Percentiles rank a stretch among this genome's conserved stretches.
These are phyloP conservation scores for Pueraria montana DNA, from an alignment of 306 rosid genomes.

Conservation along the genomic window DNA sequence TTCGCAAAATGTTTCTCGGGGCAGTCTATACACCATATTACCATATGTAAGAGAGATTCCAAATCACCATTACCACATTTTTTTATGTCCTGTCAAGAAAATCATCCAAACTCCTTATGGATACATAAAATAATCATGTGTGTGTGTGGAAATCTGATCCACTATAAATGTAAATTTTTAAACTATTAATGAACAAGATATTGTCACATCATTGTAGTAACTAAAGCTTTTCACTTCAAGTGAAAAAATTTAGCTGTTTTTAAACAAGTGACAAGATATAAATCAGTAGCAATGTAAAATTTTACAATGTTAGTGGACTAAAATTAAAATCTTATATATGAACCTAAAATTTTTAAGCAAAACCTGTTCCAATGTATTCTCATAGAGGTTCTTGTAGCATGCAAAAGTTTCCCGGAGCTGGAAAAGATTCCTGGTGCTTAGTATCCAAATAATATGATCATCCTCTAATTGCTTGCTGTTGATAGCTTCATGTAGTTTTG, in stretches of 20 bases:
- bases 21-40: slow-evolving; percentile 68
- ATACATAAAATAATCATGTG: neutral
- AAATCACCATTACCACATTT: slow-evolving; percentile 68
- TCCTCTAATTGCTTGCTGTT: slow-evolving; percentile 65
- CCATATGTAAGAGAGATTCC: slow-evolving; percentile 61
- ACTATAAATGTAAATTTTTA: neutral
- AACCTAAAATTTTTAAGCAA: slow-evolving; percentile 18
- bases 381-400: slow-evolving; percentile 70
- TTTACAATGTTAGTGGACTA: neutral
- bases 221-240: neutral
- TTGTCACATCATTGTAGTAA: neutral
- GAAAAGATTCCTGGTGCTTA: slow-evolving; percentile 83
- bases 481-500: slow-evolving; percentile 73
- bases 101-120: slow-evolving; percentile 1
- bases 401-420: slow-evolving; percentile 87
- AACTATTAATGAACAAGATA: neutral
- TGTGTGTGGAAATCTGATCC: neutral
- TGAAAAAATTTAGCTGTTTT: neutral
- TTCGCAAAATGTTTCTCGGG: slow-evolving; percentile 93
- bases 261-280: neutral
- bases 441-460: slow-evolving; percentile 71
- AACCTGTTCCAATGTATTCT: slow-evolving; percentile 74
- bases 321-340: neutral
- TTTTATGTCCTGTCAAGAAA: slow-evolving; percentile 67
- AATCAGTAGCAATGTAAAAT: neutral